Evolutionary conservation across 345 rosid genomes (phyloP), one percentile per base, ranked within the genome.

Genomic region (Stellera chamaejasme): DNA sequence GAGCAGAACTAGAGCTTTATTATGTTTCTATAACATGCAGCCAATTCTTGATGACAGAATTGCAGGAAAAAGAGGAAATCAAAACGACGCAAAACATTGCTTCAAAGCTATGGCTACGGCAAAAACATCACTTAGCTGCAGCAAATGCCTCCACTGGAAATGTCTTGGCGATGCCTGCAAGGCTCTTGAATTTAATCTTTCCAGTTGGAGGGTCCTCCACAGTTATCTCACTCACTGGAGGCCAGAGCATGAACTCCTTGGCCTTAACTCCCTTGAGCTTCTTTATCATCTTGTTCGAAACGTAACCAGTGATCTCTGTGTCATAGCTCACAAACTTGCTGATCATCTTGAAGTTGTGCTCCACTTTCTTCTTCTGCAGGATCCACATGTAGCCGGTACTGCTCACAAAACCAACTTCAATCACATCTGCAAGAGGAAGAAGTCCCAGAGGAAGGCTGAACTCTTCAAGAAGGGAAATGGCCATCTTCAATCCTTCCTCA

Each of bases 231-330:
- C 58, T 52, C 13, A 82, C 76, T 0, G 76, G 74, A 43, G 77
- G 72, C 88, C 85, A 82, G 32, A 77, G 67, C 69, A 82, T 60
- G 56, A 79, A 58, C 55, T 79, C 85, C 74, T 67, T 79, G 13
- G 81, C 80, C 72, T 77, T 79, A 54, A 79, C 85, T 36, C 83
- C 88, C 68, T 75, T 77, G 43, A 79, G 82, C 66, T 77, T 72
- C 70, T 73, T 75, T 66, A 77, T 75, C 60, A 49, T 50, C 56
- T 69, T 75, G 69, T 69, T 69, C 48, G 48, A 57, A 3, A 79
- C 65, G 26, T 13, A 73, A 54, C 76, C 81, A 3, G 76, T 75
- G 27, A 82, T 71, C 48, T 66, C 68, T 11, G 49, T 53, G 54
- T 67, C 74, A 10, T 79, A 79, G 51, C 76, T 72, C 49, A 77